Percentiles rank a stretch among this genome's conserved stretches.
These are phyloP conservation scores for Paraconiothyrium sp. DNA, from an alignment of 2,329 filamentous ascomycete species.

Conservation along the genomic window DNA sequence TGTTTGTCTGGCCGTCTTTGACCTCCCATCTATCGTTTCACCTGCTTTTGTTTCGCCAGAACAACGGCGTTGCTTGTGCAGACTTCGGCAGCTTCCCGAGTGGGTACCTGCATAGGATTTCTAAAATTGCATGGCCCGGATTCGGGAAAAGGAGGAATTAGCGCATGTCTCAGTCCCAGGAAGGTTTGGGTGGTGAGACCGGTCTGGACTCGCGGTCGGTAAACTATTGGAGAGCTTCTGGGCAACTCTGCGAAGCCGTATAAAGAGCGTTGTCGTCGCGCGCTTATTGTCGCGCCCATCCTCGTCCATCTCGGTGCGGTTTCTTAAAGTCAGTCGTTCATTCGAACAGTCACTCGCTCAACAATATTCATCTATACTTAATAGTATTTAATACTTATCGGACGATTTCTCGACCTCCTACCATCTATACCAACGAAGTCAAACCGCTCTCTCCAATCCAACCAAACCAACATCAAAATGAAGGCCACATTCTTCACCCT, in stretches of 20 bases:
- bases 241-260: background rate
- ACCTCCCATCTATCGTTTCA: no score
- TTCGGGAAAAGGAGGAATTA: background rate
- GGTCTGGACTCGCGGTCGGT: constrained; percentile 2
- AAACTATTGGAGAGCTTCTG: constrained; percentile 4
- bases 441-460: background rate
- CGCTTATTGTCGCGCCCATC: background rate
- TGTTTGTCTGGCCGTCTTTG: background rate
- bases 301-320: background rate
- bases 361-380: background rate
- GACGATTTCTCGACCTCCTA: constrained; percentile 5
- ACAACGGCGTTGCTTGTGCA: background rate
- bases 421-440: background rate
- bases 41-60: no score
- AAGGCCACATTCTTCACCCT: constrained; percentile 34
- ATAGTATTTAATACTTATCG: constrained; percentile 6
- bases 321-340: background rate
- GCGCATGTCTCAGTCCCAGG: constrained; percentile 3
- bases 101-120: background rate
- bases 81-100: background rate
- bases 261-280: constrained; percentile 4
- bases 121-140: background rate
- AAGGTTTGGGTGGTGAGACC: background rate
- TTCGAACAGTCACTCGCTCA: constrained; percentile 7
- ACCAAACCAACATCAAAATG: constrained; percentile 19